Evolutionary conservation across 257 asterid species (phyloP), one percentile per base, ranked within the genome.

Genomic region (Capsicum chinense): DNA sequence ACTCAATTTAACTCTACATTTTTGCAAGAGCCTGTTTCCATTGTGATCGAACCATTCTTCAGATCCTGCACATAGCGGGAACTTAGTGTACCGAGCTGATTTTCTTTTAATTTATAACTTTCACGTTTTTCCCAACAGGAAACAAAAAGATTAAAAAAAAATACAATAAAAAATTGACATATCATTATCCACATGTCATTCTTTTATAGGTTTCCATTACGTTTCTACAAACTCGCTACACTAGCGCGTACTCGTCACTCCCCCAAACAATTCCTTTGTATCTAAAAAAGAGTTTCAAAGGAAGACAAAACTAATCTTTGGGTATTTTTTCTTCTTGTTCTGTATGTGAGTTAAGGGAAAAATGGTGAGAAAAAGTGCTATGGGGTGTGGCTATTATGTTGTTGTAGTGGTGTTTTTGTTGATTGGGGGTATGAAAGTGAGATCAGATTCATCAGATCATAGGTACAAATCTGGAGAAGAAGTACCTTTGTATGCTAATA

Each of bases 401-500:
- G 19, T 83, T n/a, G 13, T 88, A 5, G 14, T 88, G 57, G 57
- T 79, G 33, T 44, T 79, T 12, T 7, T 84, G 42, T 11, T 80
- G 17, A 74, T 70, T 62, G 67, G 79, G 50, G 85, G 85, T 15
- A 15, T 47, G 6, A 83, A 52, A 17, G 91, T 86, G 64, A 83
- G 84, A 79, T 86, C 91, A 37, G 91, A 88, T 88, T 84, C 89
- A 35, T 88, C 85, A 69, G 85, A 88, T 84, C 91, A 88, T 58
- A 88, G 54, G 50, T 88, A 83, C 89, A 86, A 80, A 74, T 7
- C 69, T 80, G 60, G 86, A 7, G 91, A 86, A 79, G 81, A 73
- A 66, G 91, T 88, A 17, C 89, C 91, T 71, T 87, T 86, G 11
- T 88, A 86, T 56, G 91, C 91, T 33, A 88, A 88, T 64, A 88